Evolutionary conservation across 2,329 filamentous ascomycete genomes (phyloP), one percentile per base, ranked within the genome.

Genomic region (Epichloe festucae): DNA sequence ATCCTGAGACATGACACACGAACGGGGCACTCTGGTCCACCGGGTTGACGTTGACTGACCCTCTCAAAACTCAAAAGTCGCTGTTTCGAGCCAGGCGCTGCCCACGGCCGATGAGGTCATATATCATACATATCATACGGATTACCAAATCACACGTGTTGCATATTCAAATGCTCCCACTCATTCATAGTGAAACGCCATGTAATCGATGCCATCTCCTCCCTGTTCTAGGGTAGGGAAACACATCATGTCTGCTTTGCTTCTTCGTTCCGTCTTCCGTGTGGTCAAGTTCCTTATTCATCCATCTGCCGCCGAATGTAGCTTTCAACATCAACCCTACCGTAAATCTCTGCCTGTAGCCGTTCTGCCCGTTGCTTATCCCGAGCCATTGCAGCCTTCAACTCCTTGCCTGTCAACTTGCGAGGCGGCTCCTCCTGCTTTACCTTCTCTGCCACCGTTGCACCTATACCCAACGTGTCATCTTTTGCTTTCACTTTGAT

Each of bases 401-500:
- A 48, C 52, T 84, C 81, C 55, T 82, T 78, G 43, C 72, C 68
- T 3, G 79, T 80, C 62, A 76, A 67, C 63, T 79, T 81, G 59
- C 80, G 76, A 11, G 31, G 17, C 40, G 84, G 73, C 65, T 85
- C 62, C 58, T 71, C 69, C 55, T 65, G 65, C 57, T 70, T 72
- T 53, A 40, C 21, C 3, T 42, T 45, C 38, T 51, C 46, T 10
- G 39, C n/a, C n/a, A 21, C 60, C 31, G 64, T 57, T 4, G 76
- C 73, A 0, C 89, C 89, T 27, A 95, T 66, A 0, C 90, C 91
- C 7, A 85, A 70, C 3, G 78, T 89, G 62, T 91, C 81, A 43
- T 82, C 77, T 67, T 95, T 95, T 51, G 77, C 71, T 53, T 74
- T 77, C 1, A 79, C 71, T 63, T 89, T 89, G 55, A 96, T 73